Conservation (phyloP, 148 eudicot species). For the Amaranthus cruentus region DNA sequence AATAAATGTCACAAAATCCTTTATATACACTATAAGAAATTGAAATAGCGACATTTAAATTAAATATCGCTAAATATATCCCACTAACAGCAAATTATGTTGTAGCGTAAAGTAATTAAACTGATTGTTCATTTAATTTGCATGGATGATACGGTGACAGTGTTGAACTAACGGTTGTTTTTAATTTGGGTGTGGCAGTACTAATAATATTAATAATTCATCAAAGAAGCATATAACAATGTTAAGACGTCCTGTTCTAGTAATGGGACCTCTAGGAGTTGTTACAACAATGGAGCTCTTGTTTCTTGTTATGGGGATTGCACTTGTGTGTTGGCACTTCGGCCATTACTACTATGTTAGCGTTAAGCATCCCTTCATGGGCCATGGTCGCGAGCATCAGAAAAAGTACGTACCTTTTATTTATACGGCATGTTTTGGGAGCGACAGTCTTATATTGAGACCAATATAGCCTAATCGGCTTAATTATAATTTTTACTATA, state of each 20-base stretch:
- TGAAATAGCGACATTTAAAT: too few relatives aligned
- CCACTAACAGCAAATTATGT: too few relatives aligned
- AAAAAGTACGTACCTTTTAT: slow-evolving; percentile 17
- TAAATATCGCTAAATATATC: too few relatives aligned
- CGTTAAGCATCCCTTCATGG: slow-evolving; percentile 34
- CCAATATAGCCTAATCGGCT: too few relatives aligned
- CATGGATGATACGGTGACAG: background rate
- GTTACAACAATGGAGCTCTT: slow-evolving; percentile 37
- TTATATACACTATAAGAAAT: too few relatives aligned
- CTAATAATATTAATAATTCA: slow-evolving; percentile 7
- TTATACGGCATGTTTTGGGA: too few relatives aligned
- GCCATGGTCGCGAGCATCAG: slow-evolving; percentile 21
- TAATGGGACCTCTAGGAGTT: slow-evolving; percentile 45
- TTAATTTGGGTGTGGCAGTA: background rate
- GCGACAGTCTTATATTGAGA: too few relatives aligned
- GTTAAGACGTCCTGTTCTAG: slow-evolving; percentile 39
- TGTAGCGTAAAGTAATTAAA: too few relatives aligned
- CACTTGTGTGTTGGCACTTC: slow-evolving; percentile 43
- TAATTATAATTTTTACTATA: too few relatives aligned
- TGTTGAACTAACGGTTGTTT: background rate
- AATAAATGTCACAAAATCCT: too few relatives aligned
- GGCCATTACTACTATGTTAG: slow-evolving; percentile 38
- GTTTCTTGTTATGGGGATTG: slow-evolving; percentile 39
- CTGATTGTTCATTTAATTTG: background rate
- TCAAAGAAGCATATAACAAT: slow-evolving; percentile 14